Conservation (phyloP, 2,329 filamentous ascomycete genomes). For the Mycosphaerelloides madeirae region DNA sequence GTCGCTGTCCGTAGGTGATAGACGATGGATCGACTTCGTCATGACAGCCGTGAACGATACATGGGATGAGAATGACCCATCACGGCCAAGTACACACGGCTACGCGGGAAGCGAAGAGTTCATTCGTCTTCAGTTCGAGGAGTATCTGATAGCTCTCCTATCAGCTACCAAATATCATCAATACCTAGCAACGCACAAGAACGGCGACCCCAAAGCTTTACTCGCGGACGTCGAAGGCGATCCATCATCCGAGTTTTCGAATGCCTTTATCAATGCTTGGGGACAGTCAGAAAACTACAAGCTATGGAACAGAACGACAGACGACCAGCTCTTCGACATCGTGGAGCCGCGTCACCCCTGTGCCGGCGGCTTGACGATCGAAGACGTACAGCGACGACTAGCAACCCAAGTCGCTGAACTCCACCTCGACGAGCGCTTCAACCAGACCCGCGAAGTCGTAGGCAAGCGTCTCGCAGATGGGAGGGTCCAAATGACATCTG, state of each 20-base stretch:
- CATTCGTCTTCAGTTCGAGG: conserved; percentile 93
- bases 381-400: conserved; percentile 86
- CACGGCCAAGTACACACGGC: conserved; percentile 85
- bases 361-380: conserved; percentile 85
- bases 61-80: conserved; percentile 89
- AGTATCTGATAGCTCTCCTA: conserved; percentile 85
- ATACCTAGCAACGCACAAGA: conserved; percentile 41
- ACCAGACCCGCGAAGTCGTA: conserved; percentile 75
- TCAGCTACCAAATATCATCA: conserved; percentile 82
- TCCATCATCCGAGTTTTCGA: conserved; percentile 75
- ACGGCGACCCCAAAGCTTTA: conserved; percentile 53
- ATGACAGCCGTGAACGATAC: conserved; percentile 92
- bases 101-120: conserved; percentile 97
- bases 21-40: conserved; percentile 93
- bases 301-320: conserved; percentile 69
- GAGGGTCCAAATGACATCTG: conserved; percentile 77
- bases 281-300: conserved; percentile 82
- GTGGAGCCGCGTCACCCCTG: conserved; percentile 90
- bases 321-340: conserved; percentile 88
- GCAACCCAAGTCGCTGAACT: conserved; percentile 90
- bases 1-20: conserved; percentile 75
- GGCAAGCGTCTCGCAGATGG: conserved; percentile 87
- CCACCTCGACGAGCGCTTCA: conserved; percentile 85
- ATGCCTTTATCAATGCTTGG: conserved; percentile 86
- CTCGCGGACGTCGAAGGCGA: conserved; percentile 69